Evolutionary conservation across 192 early-diverging fungal species (phyloP).

Genomic region (Coemansia sp.): DNA sequence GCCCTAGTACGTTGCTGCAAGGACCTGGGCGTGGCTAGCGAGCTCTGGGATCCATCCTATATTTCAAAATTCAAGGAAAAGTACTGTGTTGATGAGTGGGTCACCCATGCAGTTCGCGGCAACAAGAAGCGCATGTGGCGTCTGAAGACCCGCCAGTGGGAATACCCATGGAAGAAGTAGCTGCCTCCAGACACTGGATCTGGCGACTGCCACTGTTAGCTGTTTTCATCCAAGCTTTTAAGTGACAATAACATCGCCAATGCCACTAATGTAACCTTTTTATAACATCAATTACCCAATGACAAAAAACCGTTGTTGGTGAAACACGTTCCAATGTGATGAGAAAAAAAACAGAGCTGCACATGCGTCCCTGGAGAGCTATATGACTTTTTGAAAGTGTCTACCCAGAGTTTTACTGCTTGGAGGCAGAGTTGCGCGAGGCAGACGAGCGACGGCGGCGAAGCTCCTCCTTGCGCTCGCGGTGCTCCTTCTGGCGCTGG

Average conservation of each 20-base stretch:
- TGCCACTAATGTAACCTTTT: background rate
- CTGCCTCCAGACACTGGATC: background rate
- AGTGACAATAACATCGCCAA: background rate
- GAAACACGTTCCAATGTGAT: conserved; percentile 4
- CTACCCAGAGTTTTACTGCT: conserved; percentile 52
- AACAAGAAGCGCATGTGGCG: conserved; percentile 85
- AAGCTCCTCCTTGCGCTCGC: conserved; percentile 80
- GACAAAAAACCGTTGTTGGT: background rate
- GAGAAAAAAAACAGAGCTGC: background rate
- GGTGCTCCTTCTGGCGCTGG: conserved; percentile 92
- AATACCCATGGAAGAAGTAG: conserved; percentile 61
- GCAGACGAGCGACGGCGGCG: conserved; percentile 56
- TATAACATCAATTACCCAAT: background rate
- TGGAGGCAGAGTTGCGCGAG: conserved; percentile 56
- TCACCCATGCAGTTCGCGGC: conserved; percentile 70
- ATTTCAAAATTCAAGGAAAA: conserved; percentile 82
- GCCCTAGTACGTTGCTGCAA: conserved; percentile 97
- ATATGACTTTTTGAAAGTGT: conserved; percentile 17
- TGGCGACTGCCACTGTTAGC: background rate
- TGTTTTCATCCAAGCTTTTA: background rate
- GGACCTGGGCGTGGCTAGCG: conserved; percentile 86
- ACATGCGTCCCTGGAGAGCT: conserved; percentile 18
- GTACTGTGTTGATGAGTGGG: conserved; percentile 76
- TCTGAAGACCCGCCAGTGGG: conserved; percentile 68
- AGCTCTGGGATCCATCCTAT: conserved; percentile 92